Evolutionary conservation across 2,329 filamentous ascomycete genomes (phyloP), one percentile per base, ranked within the genome.

Genomic region (Aspergillus ruber): DNA sequence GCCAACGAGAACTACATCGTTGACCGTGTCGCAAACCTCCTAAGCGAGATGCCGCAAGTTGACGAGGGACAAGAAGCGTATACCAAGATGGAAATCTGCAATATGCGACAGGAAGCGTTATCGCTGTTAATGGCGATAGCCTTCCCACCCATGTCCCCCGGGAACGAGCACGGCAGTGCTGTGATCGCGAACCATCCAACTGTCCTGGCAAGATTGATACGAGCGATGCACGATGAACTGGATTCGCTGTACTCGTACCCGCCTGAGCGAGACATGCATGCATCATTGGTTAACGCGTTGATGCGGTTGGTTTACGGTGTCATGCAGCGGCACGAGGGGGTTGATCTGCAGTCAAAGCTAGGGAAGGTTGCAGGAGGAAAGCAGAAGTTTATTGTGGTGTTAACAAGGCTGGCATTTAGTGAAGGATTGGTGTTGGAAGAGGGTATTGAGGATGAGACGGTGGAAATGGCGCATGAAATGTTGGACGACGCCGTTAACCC

Each of bases 341-440:
- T 84, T 56, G 80, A 91, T 55, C 80, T 94, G 52, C 78, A 82
- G 43, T 77, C 80, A 43, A 94, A 91, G 64, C 74, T 95, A 4
- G 76, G 78, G 0, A 78, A 79, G 7, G 80, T 87, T 0, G 77
- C 81, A 4, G 88, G 88, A 3, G 87, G 84, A 0, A 80, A 82
- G 44, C 89, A 95, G 60, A 89, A 90, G 45, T 91, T 94, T 59
- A 74, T 94, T 1, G 80, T 96, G 8, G 82, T 83, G 2, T 72
- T 98, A 40, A 90, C 88, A 0, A 74, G 91, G 38, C 71, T 97
- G n/a, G 89, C 88, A 0, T 96, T 95, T 64, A 84, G 82, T 5
- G 88, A 95, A 51, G 85, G 88, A 25, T 67, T 87, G 7, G 79
- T 93, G 9, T 76, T 94, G 23, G 90, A 96, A 67, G 74, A 76